These are phyloP conservation scores for Hyphopichia khmerensis DNA, from an alignment of 1,139 yeast species.

Conservation along the genomic window DNA sequence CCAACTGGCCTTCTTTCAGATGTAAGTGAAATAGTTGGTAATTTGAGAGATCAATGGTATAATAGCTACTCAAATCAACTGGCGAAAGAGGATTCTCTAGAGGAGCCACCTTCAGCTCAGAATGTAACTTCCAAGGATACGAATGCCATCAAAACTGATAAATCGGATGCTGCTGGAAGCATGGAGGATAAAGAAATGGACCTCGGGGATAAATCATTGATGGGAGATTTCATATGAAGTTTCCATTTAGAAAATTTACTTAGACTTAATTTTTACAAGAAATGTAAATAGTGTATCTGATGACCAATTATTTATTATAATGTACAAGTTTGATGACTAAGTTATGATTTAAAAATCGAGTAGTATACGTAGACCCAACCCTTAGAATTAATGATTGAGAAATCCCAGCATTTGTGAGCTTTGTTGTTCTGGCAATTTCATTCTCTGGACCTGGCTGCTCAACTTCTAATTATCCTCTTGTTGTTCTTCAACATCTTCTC, in stretches of 20 bases:
- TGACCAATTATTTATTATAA: background rate
- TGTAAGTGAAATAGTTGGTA: constrained; percentile 52
- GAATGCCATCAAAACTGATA: background rate
- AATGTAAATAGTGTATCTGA: background rate
- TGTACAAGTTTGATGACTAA: background rate
- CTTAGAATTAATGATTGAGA: too few species aligned
- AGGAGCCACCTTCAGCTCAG: background rate
- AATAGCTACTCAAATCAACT: constrained; percentile 10
- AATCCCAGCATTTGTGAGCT: too few species aligned
- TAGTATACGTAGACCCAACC: too few species aligned
- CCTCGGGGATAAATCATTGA: constrained; percentile 17
- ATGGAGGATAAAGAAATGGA: constrained; percentile 12
- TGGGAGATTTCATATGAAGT: constrained; percentile 27
- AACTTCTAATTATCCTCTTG: too few species aligned
- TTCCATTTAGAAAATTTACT: background rate
- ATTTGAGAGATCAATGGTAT: constrained; percentile 38
- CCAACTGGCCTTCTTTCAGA: constrained; percentile 70
- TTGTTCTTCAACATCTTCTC: background rate
- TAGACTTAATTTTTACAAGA: background rate
- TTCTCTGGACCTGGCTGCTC: too few species aligned
- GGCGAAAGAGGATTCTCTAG: constrained; percentile 2
- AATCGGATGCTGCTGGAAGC: background rate
- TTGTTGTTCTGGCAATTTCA: too few species aligned
- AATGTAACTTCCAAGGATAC: background rate
- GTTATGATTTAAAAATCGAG: background rate